phyloP scores from a whole-genome alignment of 2,329 filamentous ascomycete species.

The Xylariaceae sp. region DNA sequence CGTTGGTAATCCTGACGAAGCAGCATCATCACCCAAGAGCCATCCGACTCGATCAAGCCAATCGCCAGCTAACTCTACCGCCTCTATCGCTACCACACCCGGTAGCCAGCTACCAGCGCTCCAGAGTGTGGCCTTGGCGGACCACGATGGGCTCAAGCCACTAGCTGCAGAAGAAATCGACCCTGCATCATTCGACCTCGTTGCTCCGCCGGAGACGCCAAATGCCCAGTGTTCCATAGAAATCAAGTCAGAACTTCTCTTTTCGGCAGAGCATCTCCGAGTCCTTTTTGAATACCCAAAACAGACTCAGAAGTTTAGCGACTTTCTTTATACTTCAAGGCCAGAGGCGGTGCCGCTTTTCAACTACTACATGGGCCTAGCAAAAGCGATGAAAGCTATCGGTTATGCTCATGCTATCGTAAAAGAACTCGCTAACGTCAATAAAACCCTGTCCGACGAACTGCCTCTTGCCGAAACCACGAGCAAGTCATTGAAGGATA shows the following conservation, averaged over 20 bases:
- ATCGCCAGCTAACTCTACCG: constrained; percentile 27
- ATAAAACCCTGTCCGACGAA: constrained; percentile 50
- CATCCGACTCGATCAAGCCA: constrained; percentile 26
- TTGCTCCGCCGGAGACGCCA: constrained; percentile 37
- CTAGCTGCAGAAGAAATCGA: constrained; percentile 35
- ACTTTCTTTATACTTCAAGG: constrained; percentile 56
- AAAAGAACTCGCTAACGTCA: constrained; percentile 52
- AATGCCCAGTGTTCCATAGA: constrained; percentile 51
- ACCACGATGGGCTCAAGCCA: constrained; percentile 33
- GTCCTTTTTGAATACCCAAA: constrained; percentile 60
- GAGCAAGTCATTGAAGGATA: constrained; percentile 56
- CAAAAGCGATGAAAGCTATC: constrained; percentile 66
- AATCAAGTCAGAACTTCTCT: constrained; percentile 57
- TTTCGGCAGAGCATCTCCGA: constrained; percentile 59
- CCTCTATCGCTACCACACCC: constrained; percentile 22
- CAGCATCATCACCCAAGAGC: constrained; percentile 23
- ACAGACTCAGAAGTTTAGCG: constrained; percentile 59
- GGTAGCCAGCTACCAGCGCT: constrained; percentile 20
- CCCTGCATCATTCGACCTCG: constrained; percentile 38
- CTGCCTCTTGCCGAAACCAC: constrained; percentile 45
- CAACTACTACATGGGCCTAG: constrained; percentile 64
- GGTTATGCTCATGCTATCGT: constrained; percentile 65
- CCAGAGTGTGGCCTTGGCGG: constrained; percentile 25
- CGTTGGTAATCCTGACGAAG: constrained; percentile 15
- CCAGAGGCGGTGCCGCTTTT: constrained; percentile 60